phyloP scores from a whole-genome alignment of 179 eudicot species.

The Spinacia oleracea region DNA sequence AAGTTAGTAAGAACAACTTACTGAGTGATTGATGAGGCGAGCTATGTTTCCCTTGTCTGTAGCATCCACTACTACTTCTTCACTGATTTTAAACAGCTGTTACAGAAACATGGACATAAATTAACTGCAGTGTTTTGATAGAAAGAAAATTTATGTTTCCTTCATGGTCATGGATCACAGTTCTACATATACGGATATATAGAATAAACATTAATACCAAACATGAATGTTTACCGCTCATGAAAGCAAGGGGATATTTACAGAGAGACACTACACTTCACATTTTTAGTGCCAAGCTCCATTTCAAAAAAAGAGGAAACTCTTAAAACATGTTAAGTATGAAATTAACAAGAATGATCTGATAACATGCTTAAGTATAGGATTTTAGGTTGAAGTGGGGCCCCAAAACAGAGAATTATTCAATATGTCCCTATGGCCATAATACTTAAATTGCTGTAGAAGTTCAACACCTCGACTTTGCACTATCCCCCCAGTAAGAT shows the following conservation, averaged over 20 bases:
- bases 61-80: constrained; percentile 95
- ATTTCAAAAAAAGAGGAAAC: background rate
- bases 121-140: background rate
- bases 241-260: background rate
- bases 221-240: background rate
- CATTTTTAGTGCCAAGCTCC: background rate
- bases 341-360: background rate
- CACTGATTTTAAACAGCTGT: constrained; percentile 94
- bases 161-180: background rate
- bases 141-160: background rate
- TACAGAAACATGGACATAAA: constrained; percentile 19
- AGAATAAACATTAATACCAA: background rate
- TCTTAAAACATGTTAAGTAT: too few species aligned
- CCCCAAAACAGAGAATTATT: background rate
- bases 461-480: background rate
- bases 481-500: background rate
- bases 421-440: background rate
- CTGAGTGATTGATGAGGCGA: constrained; percentile 92
- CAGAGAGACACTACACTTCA: background rate
- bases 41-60: constrained; percentile 95
- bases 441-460: background rate
- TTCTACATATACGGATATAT: background rate
- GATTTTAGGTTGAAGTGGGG: background rate
- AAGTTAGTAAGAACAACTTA: constrained; percentile 34
- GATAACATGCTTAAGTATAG: background rate